These are phyloP conservation scores for Ensete ventricosum DNA, from an alignment of 176 grass and related monocot genomes.

Conservation along the genomic window DNA sequence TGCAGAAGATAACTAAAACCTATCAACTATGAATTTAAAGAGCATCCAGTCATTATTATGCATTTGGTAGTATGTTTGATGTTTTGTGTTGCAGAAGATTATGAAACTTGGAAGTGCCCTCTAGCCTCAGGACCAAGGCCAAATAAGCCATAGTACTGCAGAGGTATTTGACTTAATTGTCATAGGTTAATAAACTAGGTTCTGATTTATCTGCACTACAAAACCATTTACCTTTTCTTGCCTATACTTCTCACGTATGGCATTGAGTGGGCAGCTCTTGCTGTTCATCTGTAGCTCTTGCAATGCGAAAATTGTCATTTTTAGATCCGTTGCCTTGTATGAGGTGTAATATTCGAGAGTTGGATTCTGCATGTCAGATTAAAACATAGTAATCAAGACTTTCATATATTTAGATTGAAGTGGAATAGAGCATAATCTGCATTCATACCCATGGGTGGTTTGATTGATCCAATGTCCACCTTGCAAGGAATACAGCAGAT, in stretches of 20 bases:
- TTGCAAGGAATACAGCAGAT: slow-evolving; percentile 73
- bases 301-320: slow-evolving; percentile 36
- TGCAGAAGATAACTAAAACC: too few species aligned
- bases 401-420: background rate
- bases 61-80: too few species aligned
- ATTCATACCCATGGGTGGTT: slow-evolving; percentile 64
- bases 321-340: slow-evolving; percentile 60
- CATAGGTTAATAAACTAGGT: too few species aligned
- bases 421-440: background rate
- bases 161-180: too few species aligned
- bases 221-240: slow-evolving; percentile 51
- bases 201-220: too few species aligned
- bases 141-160: too few species aligned
- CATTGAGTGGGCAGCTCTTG: slow-evolving; percentile 39
- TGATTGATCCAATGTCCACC: slow-evolving; percentile 76
- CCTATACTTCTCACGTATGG: slow-evolving; percentile 69
- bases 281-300: slow-evolving; percentile 65
- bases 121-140: too few species aligned
- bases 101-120: too few species aligned
- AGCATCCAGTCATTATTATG: too few species aligned
- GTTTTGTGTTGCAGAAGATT: too few species aligned
- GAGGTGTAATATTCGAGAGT: slow-evolving; percentile 81
- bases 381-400: slow-evolving; percentile 3
- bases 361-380: slow-evolving; percentile 39
- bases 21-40: too few species aligned